A percentile compares a stretch with the other conserved stretches of the same genome.
Evolutionary conservation across 75 land plant species (phyloP).

Genomic region (Pinus taeda): DNA sequence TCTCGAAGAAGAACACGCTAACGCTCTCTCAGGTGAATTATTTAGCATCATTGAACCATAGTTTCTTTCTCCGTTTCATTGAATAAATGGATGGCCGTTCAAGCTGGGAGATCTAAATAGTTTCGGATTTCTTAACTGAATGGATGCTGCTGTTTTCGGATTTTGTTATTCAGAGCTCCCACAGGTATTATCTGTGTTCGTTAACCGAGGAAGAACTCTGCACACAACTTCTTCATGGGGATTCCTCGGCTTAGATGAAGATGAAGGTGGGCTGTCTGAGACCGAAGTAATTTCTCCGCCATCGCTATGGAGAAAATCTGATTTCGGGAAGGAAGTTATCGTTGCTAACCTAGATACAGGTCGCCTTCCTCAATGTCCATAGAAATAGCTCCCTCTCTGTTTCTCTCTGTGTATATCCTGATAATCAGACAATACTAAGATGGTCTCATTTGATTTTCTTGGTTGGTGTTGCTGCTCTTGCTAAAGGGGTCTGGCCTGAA

Average conservation of each 20-base stretch:
- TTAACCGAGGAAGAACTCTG: background rate
- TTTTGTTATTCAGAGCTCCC: slow-evolving; percentile 4
- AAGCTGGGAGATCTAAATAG: background rate
- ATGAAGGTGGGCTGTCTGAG: background rate
- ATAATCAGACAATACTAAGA: background rate
- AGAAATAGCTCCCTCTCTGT: background rate
- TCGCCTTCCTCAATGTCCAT: background rate
- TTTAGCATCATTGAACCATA: background rate
- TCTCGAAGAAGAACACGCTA: slow-evolving; percentile 35
- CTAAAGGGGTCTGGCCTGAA: slow-evolving; percentile 23
- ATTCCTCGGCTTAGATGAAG: slow-evolving; percentile 4
- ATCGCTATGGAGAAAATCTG: slow-evolving; percentile 38
- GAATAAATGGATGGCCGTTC: background rate
- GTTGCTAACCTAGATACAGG: slow-evolving; percentile 46
- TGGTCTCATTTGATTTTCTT: background rate
- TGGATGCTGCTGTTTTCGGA: background rate
- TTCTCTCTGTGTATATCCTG: background rate
- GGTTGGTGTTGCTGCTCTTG: background rate
- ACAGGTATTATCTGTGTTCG: slow-evolving; percentile 5
- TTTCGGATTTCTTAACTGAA: background rate
- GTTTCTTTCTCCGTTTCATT: background rate
- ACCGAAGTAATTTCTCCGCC: background rate
- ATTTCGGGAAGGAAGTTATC: slow-evolving; percentile 31
- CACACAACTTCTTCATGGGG: slow-evolving; percentile 13
- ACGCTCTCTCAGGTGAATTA: slow-evolving; percentile 11